Conservation (phyloP, 805 yeast genomes). For the Yarrowia keelungensis region DNA sequence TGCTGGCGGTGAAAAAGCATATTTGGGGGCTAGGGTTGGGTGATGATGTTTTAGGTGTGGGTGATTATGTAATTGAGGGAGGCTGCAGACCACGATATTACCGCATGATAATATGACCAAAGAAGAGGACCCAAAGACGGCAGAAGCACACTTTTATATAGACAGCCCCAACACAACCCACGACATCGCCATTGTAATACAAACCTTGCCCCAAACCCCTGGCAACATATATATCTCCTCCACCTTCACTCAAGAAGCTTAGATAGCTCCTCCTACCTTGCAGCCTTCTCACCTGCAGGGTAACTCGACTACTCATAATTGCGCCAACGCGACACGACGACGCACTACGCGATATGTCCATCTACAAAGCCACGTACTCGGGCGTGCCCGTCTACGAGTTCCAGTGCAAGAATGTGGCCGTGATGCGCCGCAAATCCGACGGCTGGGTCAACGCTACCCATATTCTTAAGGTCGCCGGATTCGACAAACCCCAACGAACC, state of each 20-base stretch:
- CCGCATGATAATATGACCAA: too few relatives aligned
- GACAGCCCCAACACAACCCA: too few relatives aligned
- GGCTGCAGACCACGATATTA: too few relatives aligned
- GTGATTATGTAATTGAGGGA: too few relatives aligned
- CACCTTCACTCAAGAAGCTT: too few relatives aligned
- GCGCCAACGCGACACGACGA: constrained; percentile 39
- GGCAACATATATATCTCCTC: too few relatives aligned
- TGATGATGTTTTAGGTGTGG: constrained; percentile 30
- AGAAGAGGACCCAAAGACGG: too few relatives aligned
- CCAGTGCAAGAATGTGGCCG: constrained; percentile 71
- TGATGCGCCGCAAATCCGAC: constrained; percentile 89
- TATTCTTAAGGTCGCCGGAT: constrained; percentile 77
- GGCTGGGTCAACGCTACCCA: constrained; percentile 99
- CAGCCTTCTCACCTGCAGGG: neutral
- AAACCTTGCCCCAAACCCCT: too few relatives aligned
- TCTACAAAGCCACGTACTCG: constrained; percentile 56
- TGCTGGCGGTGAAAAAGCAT: constrained; percentile 35
- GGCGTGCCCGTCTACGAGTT: constrained; percentile 57
- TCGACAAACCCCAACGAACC: constrained; percentile 69
- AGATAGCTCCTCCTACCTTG: too few relatives aligned
- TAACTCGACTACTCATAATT: constrained; percentile 27
- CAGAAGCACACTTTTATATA: too few relatives aligned
- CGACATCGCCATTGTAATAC: too few relatives aligned
- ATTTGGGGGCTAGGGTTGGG: constrained; percentile 35
- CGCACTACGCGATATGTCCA: constrained; percentile 38